Percentiles rank a stretch among this genome's conserved stretches.
phyloP scores from a whole-genome alignment of 148 eudicot species.

The Heliosperma pusillum region DNA sequence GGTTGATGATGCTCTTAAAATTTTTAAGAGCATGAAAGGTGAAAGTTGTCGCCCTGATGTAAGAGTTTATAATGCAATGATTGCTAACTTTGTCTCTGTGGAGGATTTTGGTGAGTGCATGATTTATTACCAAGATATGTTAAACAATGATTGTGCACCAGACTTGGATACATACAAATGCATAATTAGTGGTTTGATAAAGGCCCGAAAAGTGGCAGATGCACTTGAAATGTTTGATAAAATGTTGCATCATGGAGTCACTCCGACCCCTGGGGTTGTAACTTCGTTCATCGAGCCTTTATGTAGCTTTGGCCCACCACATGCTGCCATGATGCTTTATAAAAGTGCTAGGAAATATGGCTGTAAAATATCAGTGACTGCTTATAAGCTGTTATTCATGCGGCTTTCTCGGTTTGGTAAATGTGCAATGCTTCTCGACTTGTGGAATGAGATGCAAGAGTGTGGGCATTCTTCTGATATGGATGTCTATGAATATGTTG shows the following conservation, averaged over 20 bases:
- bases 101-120: slow-evolving; percentile 56
- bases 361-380: slow-evolving; percentile 54
- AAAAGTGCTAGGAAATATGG: slow-evolving; percentile 64
- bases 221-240: slow-evolving; percentile 79
- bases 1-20: slow-evolving; percentile 60
- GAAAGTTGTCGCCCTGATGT: slow-evolving; percentile 40
- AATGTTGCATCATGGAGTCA: slow-evolving; percentile 59
- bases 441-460: slow-evolving; percentile 88
- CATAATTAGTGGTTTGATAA: slow-evolving; percentile 49
- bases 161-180: slow-evolving; percentile 54
- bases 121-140: slow-evolving; percentile 56
- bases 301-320: slow-evolving; percentile 89
- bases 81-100: slow-evolving; percentile 47
- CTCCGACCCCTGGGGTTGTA: slow-evolving; percentile 64
- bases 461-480: slow-evolving; percentile 63
- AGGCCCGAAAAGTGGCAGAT: slow-evolving; percentile 82
- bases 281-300: slow-evolving; percentile 70
- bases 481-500: slow-evolving; percentile 70
- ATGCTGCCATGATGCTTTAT: slow-evolving; percentile 83
- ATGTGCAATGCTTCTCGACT: slow-evolving; percentile 70
- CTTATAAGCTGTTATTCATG: slow-evolving; percentile 75
- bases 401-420: slow-evolving; percentile 88
- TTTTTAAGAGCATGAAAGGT: slow-evolving; percentile 52
- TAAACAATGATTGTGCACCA: slow-evolving; percentile 46
- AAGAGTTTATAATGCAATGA: slow-evolving; percentile 72